Percentiles rank a stretch among this genome's conserved stretches.
Evolutionary conservation across 2,329 filamentous ascomycete genomes (phyloP).

Genomic region (Xylariaceae sp.): DNA sequence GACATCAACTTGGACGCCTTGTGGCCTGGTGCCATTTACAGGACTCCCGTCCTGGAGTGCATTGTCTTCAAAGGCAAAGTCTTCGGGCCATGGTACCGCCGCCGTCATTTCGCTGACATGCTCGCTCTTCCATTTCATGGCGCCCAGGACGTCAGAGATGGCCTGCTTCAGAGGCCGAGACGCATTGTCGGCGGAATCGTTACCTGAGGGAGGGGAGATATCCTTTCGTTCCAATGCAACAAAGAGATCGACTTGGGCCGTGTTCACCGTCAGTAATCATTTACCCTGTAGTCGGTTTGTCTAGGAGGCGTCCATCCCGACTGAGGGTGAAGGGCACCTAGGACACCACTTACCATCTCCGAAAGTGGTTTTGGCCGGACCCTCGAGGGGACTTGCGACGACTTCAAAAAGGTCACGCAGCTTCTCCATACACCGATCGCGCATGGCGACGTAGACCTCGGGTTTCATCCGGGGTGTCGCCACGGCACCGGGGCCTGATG

Average conservation of each 20-base stretch:
- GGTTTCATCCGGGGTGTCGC: constrained; percentile 60
- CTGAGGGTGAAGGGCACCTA: too few relatives aligned
- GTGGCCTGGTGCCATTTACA: constrained; percentile 11
- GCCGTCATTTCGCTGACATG: constrained; percentile 35
- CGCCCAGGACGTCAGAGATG: constrained; percentile 41
- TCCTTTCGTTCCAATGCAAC: constrained; percentile 37
- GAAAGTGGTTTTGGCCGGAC: constrained; percentile 59
- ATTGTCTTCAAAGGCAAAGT: constrained; percentile 1
- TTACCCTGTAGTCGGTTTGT: neutral
- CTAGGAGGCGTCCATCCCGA: neutral
- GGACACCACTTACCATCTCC: constrained; percentile 48
- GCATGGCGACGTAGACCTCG: constrained; percentile 50
- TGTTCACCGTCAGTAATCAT: neutral
- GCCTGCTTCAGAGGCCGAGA: constrained; percentile 20
- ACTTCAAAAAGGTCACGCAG: constrained; percentile 48
- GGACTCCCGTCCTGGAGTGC: constrained; percentile 10
- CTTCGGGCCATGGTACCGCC: constrained; percentile 51
- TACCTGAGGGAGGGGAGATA: constrained; percentile 10
- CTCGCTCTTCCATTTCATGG: constrained; percentile 35
- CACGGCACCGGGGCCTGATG: constrained; percentile 41
- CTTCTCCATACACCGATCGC: constrained; percentile 39
- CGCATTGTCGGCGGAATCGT: constrained; percentile 13
- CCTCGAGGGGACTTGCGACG: constrained; percentile 59
- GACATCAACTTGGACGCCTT: constrained; percentile 64
- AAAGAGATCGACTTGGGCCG: constrained; percentile 54